Conservation (phyloP, 108 stramenopile species). For the Chaetoceros tenuissimus region DNA sequence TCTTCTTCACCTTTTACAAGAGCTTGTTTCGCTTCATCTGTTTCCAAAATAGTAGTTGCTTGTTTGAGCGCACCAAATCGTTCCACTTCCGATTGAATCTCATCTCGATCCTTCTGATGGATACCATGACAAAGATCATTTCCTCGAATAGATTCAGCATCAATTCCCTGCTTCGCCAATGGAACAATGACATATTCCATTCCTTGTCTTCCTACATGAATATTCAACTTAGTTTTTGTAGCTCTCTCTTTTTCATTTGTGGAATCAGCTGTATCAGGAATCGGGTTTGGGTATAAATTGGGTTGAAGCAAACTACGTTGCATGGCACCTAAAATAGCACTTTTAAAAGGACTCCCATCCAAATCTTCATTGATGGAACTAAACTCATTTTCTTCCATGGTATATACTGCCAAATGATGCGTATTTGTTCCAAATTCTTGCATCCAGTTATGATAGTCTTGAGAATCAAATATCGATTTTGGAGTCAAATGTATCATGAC, state of each 20-base stretch:
- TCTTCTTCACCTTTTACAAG: not conserved
- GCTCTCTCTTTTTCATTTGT: too few relatives aligned
- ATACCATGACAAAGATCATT: not conserved
- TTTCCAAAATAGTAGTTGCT: conserved; percentile 4
- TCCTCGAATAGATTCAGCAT: not conserved
- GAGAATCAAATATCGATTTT: conserved; percentile 20
- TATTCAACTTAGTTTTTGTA: too few relatives aligned
- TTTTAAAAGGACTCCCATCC: conserved; percentile 41
- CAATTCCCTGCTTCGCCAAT: conserved; percentile 27
- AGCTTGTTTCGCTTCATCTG: not conserved
- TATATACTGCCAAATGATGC: conserved; percentile 42
- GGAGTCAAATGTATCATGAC: conserved; percentile 66
- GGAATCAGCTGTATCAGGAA: not conserved
- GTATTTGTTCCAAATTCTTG: conserved; percentile 22
- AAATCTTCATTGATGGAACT: conserved; percentile 8
- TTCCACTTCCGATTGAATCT: conserved; percentile 11
- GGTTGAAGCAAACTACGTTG: conserved; percentile 31
- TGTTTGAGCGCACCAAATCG: conserved; percentile 18
- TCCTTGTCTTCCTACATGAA: conserved; percentile 26
- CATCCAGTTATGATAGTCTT: conserved; percentile 39
- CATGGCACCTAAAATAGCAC: conserved; percentile 38
- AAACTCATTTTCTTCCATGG: conserved; percentile 15
- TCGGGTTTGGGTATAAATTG: conserved; percentile 35
- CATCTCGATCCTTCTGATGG: conserved; percentile 1
- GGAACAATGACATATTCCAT: conserved; percentile 64